Percentiles rank a stretch among this genome's conserved stretches.
These are phyloP conservation scores for Diaporthe australafricana DNA, from an alignment of 2,329 filamentous ascomycete genomes.

Conservation along the genomic window DNA sequence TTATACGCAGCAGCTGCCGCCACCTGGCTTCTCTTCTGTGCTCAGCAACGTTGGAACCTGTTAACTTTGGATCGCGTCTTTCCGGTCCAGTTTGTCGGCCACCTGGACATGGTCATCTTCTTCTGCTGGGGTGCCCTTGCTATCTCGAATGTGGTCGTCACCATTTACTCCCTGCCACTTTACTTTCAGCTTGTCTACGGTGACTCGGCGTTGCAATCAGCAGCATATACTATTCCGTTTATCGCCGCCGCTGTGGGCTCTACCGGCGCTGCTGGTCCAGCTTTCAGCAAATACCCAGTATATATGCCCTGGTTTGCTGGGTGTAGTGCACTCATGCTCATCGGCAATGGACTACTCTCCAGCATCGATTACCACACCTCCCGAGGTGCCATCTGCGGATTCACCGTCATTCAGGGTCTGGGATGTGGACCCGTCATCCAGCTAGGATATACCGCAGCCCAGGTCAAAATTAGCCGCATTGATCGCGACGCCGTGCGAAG, in stretches of 20 bases:
- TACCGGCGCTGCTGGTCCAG: not conserved
- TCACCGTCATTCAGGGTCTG: not conserved
- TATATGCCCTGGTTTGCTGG: not conserved
- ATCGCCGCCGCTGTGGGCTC: not conserved
- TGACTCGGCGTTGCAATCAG: slow-evolving; percentile 49
- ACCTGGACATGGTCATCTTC: not conserved
- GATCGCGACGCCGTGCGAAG: not conserved
- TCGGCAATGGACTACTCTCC: not conserved
- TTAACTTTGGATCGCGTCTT: not conserved
- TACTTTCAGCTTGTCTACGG: slow-evolving; percentile 60
- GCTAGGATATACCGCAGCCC: not conserved
- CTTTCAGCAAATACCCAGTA: not conserved
- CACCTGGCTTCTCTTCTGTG: not conserved
- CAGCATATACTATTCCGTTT: not conserved
- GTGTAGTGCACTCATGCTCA: not conserved
- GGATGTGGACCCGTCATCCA: not conserved
- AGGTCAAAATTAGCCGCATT: not conserved
- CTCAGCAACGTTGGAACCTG: not conserved
- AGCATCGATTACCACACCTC: not conserved
- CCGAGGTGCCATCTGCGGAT: not conserved
- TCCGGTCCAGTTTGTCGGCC: not conserved
- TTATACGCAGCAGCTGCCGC: not conserved
- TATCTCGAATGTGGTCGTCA: not conserved
- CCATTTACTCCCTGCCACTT: slow-evolving; percentile 61
- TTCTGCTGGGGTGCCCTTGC: not conserved